Conservation (phyloP, 2,329 filamentous ascomycete species). For the Dissoconium aciculare region DNA sequence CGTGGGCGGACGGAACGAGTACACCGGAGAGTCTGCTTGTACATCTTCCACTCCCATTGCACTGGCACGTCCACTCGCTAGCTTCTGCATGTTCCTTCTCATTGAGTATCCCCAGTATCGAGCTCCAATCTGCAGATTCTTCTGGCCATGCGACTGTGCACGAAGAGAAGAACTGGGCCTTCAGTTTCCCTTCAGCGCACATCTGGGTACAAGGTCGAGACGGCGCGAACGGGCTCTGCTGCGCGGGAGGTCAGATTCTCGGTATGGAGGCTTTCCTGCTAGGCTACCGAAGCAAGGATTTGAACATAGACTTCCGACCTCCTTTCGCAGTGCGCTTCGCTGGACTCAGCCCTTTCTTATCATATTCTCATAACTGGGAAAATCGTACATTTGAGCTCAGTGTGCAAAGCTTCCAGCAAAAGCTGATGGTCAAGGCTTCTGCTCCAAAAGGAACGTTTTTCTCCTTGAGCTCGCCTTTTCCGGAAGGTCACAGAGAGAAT, state of each 20-base stretch:
- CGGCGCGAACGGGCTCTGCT: slow-evolving; percentile 19
- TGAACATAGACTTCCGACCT: slow-evolving; percentile 30
- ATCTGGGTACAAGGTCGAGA: slow-evolving; percentile 28
- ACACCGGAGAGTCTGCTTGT: slow-evolving; percentile 35
- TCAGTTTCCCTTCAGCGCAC: slow-evolving; percentile 31
- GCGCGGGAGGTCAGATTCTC: slow-evolving; percentile 27
- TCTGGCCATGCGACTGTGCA: slow-evolving; percentile 29
- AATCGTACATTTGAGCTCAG: slow-evolving; percentile 26
- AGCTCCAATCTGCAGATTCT: slow-evolving; percentile 14
- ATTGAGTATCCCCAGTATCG: slow-evolving; percentile 24
- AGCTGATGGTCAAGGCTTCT: slow-evolving; percentile 27
- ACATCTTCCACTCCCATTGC: slow-evolving; percentile 33
- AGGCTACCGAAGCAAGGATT: slow-evolving; percentile 28
- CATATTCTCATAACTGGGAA: slow-evolving; percentile 28
- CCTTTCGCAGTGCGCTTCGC: slow-evolving; percentile 29
- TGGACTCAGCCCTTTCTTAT: slow-evolving; percentile 29
- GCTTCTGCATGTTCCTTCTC: slow-evolving; percentile 27
- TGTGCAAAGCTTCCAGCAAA: slow-evolving; percentile 27
- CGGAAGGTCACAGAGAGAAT: slow-evolving; percentile 31
- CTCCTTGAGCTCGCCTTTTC: slow-evolving; percentile 31
- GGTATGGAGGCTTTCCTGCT: slow-evolving; percentile 33
- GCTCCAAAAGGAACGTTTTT: slow-evolving; percentile 33
- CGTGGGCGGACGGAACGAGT: slow-evolving; percentile 25
- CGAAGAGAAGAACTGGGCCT: slow-evolving; percentile 39
- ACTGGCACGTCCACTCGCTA: slow-evolving; percentile 38